These are phyloP conservation scores for Ceratocystis lukuohia DNA, from an alignment of 2,329 filamentous ascomycete genomes.

Conservation along the genomic window DNA sequence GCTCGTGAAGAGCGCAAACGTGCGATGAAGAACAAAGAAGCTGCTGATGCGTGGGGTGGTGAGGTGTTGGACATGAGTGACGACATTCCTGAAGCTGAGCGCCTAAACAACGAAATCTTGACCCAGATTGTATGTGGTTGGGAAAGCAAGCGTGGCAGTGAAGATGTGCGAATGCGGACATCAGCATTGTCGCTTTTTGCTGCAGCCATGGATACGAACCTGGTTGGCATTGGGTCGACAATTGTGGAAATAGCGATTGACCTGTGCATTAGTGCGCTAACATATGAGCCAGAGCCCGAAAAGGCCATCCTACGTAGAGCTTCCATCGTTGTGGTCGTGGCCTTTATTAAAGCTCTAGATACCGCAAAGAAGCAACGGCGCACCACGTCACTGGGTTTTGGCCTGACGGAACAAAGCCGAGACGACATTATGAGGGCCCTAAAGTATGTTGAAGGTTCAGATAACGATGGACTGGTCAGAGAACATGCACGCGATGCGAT, in stretches of 20 bases:
- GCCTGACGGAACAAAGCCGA: constrained; percentile 41
- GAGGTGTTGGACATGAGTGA: constrained; percentile 37
- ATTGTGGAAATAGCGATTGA: constrained; percentile 46
- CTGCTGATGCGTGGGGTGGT: constrained; percentile 42
- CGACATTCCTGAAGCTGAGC: constrained; percentile 32
- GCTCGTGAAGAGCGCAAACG: constrained; percentile 36
- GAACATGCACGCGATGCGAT: constrained; percentile 54
- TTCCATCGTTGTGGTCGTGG: constrained; percentile 49
- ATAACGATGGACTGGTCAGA: constrained; percentile 54
- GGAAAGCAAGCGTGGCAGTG: constrained; percentile 50
- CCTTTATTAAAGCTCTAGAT: constrained; percentile 48
- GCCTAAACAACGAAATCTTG: constrained; percentile 37
- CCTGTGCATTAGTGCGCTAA: constrained; percentile 47
- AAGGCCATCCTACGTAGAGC: constrained; percentile 53
- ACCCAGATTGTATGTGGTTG: constrained; percentile 51
- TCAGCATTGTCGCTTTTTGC: constrained; percentile 56
- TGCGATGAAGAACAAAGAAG: constrained; percentile 36
- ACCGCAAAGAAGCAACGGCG: constrained; percentile 34
- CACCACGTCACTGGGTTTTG: constrained; percentile 35
- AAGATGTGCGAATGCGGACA: constrained; percentile 56
- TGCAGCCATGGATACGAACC: constrained; percentile 45
- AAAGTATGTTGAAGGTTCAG: constrained; percentile 49
- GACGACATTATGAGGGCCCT: constrained; percentile 50
- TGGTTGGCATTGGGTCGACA: constrained; percentile 40
- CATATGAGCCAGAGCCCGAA: constrained; percentile 46